phyloP scores from a whole-genome alignment of 2,329 filamentous ascomycete genomes.

The Davidsoniella eucalypti region DNA sequence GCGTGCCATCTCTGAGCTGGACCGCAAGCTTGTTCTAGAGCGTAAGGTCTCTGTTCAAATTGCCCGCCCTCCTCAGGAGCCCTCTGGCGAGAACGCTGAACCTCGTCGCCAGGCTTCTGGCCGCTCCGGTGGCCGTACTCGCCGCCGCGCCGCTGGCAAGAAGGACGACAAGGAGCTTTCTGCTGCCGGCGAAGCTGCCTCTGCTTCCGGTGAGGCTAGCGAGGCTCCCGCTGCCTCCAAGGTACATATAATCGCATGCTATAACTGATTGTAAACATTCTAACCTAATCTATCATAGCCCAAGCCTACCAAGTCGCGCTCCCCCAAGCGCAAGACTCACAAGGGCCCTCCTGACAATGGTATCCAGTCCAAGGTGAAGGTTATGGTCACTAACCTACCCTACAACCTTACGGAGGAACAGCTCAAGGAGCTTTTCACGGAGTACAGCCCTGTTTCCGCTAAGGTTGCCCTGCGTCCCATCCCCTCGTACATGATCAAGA shows the following conservation, averaged over 20 bases:
- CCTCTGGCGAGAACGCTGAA: conserved; percentile 59
- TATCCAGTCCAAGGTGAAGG: conserved; percentile 97
- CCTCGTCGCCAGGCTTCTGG: conserved; percentile 45
- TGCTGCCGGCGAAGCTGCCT: conserved; percentile 19
- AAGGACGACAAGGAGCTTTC: conserved; percentile 26
- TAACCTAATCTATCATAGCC: conserved; percentile 24
- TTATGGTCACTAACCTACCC: conserved; percentile 98
- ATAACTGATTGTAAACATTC: neutral
- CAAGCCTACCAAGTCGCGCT: conserved; percentile 32
- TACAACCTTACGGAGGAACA: conserved; percentile 95
- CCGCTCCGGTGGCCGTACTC: conserved; percentile 51
- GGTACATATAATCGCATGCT: neutral
- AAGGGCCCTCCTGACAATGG: conserved; percentile 88
- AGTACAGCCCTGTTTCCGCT: conserved; percentile 81
- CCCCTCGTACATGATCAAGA: conserved; percentile 99
- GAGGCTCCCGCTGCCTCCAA: conserved; percentile 23
- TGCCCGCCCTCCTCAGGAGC: conserved; percentile 86
- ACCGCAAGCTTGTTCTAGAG: conserved; percentile 92
- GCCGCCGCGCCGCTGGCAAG: conserved; percentile 40
- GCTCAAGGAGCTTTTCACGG: conserved; percentile 94
- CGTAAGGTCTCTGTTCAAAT: conserved; percentile 99
- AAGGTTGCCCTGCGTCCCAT: conserved; percentile 98
- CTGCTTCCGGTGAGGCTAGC: conserved; percentile 26
- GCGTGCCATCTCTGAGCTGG: conserved; percentile 87
- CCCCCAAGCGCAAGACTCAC: conserved; percentile 35